Base-by-base conservation (phyloP, 768 basidiomycete genomes). In the Boletellus sp. region DNA sequence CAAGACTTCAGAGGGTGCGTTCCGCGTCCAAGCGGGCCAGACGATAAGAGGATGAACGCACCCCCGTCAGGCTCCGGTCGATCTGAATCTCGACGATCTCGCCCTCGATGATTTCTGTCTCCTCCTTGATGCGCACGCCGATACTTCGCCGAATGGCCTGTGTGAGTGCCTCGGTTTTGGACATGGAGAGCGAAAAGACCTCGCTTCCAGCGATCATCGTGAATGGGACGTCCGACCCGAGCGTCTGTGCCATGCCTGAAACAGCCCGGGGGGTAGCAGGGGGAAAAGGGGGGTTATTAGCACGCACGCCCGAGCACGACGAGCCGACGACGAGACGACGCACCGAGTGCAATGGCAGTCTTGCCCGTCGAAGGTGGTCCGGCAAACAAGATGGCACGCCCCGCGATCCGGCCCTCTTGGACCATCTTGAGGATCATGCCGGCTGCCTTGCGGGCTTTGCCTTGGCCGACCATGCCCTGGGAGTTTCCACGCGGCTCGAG, bases 41-140 rank as follows among this genome's bases (percentile, higher is more conserved):
- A 28, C 2, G 11, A 28, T 10, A 28, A 28, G 26, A 4, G 10
- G 45, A 40, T 13, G 37, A 23, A 72, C 70, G 71, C 60, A 97
- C 95, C 36, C 96, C 96, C 50, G 95, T 97, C 37, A 98, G 72
- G 72, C 91, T 94, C 38, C 94, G 79, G 74, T 99, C 96, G 51
- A 99, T 95, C 67, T 97, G 94, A 57, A 98, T 94, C 72, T 99
- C 95, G 6, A 98, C 93, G 8, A 99, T 92, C 68, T 99, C 95
- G 46, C 96, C 96, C 65, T 96, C 94, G 55, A 98, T 94, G 43
- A 99, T 79, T 63, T 99, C 96, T 3, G 90, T 90, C 73, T 98
- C 95, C 66, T 98, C 96, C 67, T 91, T 95, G 64, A 99, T 97
- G 40, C 95, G 78, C 1, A 99, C 94, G 16, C 95, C 96, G 62